Conservation (phyloP, 2,329 filamentous ascomycete genomes). For the Karstenula rhodostoma region DNA sequence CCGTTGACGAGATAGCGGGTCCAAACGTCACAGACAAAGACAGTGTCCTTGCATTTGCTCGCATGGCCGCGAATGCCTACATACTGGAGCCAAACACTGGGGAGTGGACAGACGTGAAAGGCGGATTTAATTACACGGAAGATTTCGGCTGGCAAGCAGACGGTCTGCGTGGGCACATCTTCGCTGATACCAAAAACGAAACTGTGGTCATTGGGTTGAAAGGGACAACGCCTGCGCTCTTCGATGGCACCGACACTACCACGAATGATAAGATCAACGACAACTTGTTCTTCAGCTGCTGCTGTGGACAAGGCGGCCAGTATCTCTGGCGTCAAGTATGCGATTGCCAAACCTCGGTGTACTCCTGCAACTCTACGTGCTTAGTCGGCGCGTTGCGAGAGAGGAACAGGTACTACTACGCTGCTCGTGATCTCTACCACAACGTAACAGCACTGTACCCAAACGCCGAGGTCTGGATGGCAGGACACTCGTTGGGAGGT, state of each 20-base stretch:
- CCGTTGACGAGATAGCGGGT: conserved; percentile 76
- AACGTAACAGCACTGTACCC: conserved; percentile 93
- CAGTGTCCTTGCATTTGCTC: conserved; percentile 82
- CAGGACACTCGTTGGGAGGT: conserved; percentile 91
- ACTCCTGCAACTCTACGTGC: conserved; percentile 92
- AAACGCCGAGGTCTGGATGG: conserved; percentile 82
- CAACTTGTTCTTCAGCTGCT: conserved; percentile 97
- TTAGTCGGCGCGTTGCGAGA: conserved; percentile 76
- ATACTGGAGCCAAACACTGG: conserved; percentile 73
- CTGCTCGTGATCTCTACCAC: conserved; percentile 86
- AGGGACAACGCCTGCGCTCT: conserved; percentile 86
- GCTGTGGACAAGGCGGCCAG: conserved; percentile 91
- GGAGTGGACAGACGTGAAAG: conserved; percentile 77
- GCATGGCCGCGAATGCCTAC: conserved; percentile 91
- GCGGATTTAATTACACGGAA: conserved; percentile 81
- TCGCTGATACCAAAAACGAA: conserved; percentile 82
- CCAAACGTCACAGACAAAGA: conserved; percentile 87
- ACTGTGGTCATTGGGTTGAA: conserved; percentile 94
- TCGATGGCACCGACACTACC: conserved; percentile 95
- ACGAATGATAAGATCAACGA: conserved; percentile 98
- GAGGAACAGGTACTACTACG: conserved; percentile 91
- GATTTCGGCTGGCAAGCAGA: conserved; percentile 94
- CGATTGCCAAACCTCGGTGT: conserved; percentile 87
- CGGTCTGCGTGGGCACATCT: conserved; percentile 90
- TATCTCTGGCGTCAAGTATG: conserved; percentile 92